phyloP scores from a whole-genome alignment of 257 asterid genomes.

The Nemophila menziesii region DNA sequence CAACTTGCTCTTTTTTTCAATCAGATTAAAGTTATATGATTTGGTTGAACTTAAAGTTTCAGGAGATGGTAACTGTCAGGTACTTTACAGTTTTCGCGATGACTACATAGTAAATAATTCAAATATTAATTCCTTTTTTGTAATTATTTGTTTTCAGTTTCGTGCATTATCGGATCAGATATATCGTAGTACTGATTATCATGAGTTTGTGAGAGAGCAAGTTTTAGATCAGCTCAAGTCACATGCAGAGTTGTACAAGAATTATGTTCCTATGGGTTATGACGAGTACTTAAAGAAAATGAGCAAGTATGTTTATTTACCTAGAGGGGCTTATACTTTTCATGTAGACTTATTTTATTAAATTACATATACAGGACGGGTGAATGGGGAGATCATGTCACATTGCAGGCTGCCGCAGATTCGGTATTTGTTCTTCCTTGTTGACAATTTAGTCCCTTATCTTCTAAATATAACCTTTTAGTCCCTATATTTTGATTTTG shows the following conservation, averaged over 20 bases:
- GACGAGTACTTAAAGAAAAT: constrained; percentile 58
- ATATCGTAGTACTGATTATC: constrained; percentile 72
- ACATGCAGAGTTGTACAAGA: constrained; percentile 44
- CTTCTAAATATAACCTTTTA: neutral
- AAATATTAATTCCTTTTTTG: neutral
- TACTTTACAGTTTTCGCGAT: constrained; percentile 7
- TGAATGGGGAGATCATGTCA: constrained; percentile 96
- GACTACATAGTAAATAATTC: neutral
- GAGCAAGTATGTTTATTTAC: constrained; percentile 49
- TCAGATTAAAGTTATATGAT: constrained; percentile 69
- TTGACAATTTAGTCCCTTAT: neutral
- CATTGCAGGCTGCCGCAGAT: constrained; percentile 95
- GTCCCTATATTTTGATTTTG: neutral
- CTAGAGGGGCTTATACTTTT: neutral
- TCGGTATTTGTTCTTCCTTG: constrained; percentile 30
- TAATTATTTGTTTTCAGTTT: constrained; percentile 30
- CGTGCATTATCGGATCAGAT: constrained; percentile 93
- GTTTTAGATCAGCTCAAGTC: constrained; percentile 62
- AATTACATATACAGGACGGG: constrained; percentile 45
- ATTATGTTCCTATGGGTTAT: constrained; percentile 70
- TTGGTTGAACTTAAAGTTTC: constrained; percentile 62
- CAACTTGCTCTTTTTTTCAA: constrained; percentile 1
- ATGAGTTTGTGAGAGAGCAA: constrained; percentile 64
- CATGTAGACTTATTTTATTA: constrained; percentile 9
- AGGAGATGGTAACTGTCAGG: constrained; percentile 98